These are phyloP conservation scores for Colletotrichum lini DNA, from an alignment of 2,329 filamentous ascomycete genomes.

Conservation along the genomic window DNA sequence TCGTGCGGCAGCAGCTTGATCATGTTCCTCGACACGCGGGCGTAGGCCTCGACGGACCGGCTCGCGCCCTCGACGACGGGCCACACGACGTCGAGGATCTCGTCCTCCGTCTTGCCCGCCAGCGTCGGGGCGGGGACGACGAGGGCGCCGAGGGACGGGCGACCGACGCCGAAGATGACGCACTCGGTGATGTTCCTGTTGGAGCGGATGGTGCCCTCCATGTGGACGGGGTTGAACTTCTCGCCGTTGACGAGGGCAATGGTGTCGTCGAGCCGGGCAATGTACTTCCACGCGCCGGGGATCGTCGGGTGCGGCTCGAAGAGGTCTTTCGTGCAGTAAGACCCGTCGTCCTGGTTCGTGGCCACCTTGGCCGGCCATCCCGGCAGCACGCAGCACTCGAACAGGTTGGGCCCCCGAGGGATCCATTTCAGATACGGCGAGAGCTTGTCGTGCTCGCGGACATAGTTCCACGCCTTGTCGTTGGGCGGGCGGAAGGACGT, in stretches of 20 bases:
- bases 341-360: constrained; percentile 70
- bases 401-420: constrained; percentile 52
- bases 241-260: constrained; percentile 76
- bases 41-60: constrained; percentile 49
- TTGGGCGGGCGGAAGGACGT: constrained; percentile 67
- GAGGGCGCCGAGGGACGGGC: constrained; percentile 69
- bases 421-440: constrained; percentile 53
- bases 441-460: constrained; percentile 62
- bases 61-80: constrained; percentile 53
- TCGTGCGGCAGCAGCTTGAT: constrained; percentile 62
- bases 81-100: constrained; percentile 52
- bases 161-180: constrained; percentile 73
- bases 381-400: constrained; percentile 55
- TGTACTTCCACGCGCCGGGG: constrained; percentile 71
- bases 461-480: constrained; percentile 74
- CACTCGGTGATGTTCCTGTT: constrained; percentile 63
- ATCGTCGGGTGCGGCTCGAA: constrained; percentile 69
- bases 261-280: constrained; percentile 73
- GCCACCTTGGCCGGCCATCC: constrained; percentile 63
- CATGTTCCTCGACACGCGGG: constrained; percentile 62
- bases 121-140: constrained; percentile 58
- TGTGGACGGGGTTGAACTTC: constrained; percentile 76
- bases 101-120: constrained; percentile 42
- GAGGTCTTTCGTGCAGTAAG: constrained; percentile 74
- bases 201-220: constrained; percentile 69